Conservation (phyloP, 257 asterid species). For the Leptodermis oblonga region DNA sequence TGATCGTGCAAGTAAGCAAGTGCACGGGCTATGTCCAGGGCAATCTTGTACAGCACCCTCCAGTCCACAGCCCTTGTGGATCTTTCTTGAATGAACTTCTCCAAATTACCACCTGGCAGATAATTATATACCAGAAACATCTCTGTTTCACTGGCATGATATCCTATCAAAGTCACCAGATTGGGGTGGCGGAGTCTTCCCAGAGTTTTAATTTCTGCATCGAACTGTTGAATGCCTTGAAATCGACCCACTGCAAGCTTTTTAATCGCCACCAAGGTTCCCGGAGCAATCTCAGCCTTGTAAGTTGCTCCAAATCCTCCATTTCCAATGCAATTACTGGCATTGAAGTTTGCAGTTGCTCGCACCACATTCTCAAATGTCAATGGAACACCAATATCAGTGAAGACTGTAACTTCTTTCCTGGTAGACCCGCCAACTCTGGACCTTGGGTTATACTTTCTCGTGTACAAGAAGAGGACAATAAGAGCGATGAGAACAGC, state of each 20-base stretch:
- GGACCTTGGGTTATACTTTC: conserved; percentile 77
- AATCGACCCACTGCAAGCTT: conserved; percentile 83
- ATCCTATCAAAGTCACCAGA: conserved; percentile 89
- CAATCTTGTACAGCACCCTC: conserved; percentile 86
- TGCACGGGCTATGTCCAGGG: conserved; percentile 76
- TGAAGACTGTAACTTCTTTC: conserved; percentile 73
- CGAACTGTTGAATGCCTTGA: conserved; percentile 67
- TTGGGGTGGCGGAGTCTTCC: conserved; percentile 78
- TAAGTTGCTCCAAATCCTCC: conserved; percentile 96
- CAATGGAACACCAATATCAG: conserved; percentile 69
- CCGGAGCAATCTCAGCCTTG: conserved; percentile 91
- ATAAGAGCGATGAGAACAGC: conserved; percentile 69
- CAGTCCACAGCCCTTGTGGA: conserved; percentile 74
- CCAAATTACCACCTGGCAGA: conserved; percentile 80
- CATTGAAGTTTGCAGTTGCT: conserved; percentile 74
- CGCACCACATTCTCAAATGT: conserved; percentile 77
- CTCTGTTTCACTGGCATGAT: conserved; percentile 81
- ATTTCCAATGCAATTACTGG: conserved; percentile 88
- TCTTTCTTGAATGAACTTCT: conserved; percentile 75
- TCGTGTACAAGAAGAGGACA: conserved; percentile 66
- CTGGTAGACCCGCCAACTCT: conserved; percentile 74
- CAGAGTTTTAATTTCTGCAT: conserved; percentile 77
- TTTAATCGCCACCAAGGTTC: conserved; percentile 73
- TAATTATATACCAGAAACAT: conserved; percentile 85
- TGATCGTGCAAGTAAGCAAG: conserved; percentile 90